These are phyloP conservation scores for Aphanomyces invadans DNA, from an alignment of 352 stramenopile species.

Conservation along the genomic window DNA sequence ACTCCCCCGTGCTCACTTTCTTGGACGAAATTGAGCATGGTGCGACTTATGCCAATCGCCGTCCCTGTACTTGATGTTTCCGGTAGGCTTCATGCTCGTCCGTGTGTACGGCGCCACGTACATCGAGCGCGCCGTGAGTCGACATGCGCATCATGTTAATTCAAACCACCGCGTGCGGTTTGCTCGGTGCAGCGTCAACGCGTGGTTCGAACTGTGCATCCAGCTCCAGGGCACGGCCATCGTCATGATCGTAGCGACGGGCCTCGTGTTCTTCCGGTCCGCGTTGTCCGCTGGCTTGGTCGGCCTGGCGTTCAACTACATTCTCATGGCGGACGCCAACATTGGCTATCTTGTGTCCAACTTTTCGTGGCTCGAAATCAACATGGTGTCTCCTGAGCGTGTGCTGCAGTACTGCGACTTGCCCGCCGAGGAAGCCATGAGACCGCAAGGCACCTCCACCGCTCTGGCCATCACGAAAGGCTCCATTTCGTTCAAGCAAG, in stretches of 20 bases:
- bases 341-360: constrained; percentile 74
- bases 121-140: constrained; percentile 29
- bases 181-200: constrained; percentile 47
- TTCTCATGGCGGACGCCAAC: constrained; percentile 76
- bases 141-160: constrained; percentile 46
- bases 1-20: constrained; percentile 38
- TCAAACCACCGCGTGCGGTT: constrained; percentile 67
- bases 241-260: constrained; percentile 64
- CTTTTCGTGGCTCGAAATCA: constrained; percentile 84
- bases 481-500: constrained; percentile 33
- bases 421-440: too few relatives aligned
- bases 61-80: constrained; percentile 19
- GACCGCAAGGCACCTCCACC: constrained; percentile 31
- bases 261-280: constrained; percentile 47
- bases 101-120: constrained; percentile 30
- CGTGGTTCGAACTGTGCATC: constrained; percentile 79
- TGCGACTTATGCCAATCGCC: not conserved
- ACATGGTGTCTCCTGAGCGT: constrained; percentile 88
- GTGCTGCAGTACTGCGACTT: constrained; percentile 75
- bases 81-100: constrained; percentile 31
- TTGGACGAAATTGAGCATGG: constrained; percentile 23
- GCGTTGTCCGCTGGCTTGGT: constrained; percentile 61
- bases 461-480: constrained; percentile 43
- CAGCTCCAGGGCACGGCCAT: constrained; percentile 78
- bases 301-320: constrained; percentile 85